These are phyloP conservation scores for Linderniella brevidens DNA, from an alignment of 257 asterid genomes.

Conservation along the genomic window DNA sequence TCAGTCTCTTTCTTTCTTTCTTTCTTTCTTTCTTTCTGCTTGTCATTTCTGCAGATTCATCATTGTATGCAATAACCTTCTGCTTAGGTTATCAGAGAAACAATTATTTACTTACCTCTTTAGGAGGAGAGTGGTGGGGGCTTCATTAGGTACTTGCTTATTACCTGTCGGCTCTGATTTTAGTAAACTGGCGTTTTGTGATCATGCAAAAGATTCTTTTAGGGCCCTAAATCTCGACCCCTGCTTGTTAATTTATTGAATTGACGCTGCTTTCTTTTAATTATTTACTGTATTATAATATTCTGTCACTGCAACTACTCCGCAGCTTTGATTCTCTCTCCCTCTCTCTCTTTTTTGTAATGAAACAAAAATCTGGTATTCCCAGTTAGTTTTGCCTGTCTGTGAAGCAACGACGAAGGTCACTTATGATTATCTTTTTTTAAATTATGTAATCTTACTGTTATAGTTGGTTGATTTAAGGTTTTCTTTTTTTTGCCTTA, in stretches of 20 bases:
- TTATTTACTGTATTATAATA: conserved; percentile 13
- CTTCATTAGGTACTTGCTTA: conserved; percentile 24
- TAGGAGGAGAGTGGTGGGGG: conserved; percentile 21
- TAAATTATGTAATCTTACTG: background rate
- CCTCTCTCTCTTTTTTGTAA: conserved; percentile 18
- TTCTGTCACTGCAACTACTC: conserved; percentile 31
- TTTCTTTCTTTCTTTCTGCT: conserved; percentile 20
- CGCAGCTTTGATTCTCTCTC: conserved; percentile 21
- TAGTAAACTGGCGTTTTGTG: conserved; percentile 29
- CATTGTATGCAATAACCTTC: conserved; percentile 2
- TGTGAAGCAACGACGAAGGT: conserved; percentile 1
- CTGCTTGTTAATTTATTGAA: conserved; percentile 9
- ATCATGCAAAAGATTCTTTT: conserved; percentile 44
- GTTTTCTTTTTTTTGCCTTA: conserved; percentile 13
- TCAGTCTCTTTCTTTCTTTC: conserved; percentile 31
- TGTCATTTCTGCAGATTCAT: conserved; percentile 10
- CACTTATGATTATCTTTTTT: background rate
- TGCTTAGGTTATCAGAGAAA: conserved; percentile 10
- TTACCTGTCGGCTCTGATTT: conserved; percentile 31
- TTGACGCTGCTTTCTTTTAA: conserved; percentile 14
- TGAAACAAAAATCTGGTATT: conserved; percentile 18
- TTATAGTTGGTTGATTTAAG: conserved; percentile 3
- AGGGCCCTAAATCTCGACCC: conserved; percentile 23
- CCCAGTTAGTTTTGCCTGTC: conserved; percentile 10
- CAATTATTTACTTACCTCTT: conserved; percentile 8